phyloP scores from a whole-genome alignment of 2,329 filamentous ascomycete species.

The Cladosporium sp. region DNA sequence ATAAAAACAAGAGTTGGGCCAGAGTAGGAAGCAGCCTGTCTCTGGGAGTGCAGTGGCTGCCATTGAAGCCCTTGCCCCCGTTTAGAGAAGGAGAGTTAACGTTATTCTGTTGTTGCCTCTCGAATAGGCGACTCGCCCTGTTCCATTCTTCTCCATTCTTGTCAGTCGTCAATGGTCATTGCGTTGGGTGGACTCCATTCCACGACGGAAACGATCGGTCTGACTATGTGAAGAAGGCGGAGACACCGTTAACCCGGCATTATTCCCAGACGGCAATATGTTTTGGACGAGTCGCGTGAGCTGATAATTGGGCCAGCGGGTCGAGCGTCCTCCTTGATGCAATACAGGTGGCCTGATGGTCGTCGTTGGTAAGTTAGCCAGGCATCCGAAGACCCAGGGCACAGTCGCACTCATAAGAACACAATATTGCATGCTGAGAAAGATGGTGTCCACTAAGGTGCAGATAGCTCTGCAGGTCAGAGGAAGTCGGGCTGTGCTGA shows the following conservation, averaged over 20 bases:
- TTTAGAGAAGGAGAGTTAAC: neutral
- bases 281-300: neutral
- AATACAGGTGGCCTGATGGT: neutral
- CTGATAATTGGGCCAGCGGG: neutral
- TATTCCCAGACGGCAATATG: neutral
- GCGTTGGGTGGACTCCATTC: neutral
- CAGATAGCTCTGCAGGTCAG: neutral
- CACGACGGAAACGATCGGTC: neutral
- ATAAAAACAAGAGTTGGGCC: neutral
- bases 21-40: neutral
- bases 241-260: neutral
- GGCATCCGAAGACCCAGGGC: neutral
- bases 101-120: neutral
- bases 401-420: neutral
- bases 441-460: neutral
- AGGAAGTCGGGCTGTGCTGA: neutral
- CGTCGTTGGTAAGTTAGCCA: neutral
- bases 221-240: neutral
- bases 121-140: neutral
- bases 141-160: neutral
- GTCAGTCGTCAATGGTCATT: neutral
- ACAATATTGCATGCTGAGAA: neutral
- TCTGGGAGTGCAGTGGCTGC: neutral
- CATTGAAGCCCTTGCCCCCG: neutral
- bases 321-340: neutral